These are phyloP conservation scores for Graphiopsis chlorocephala DNA, from an alignment of 2,329 filamentous ascomycete species.

Conservation along the genomic window DNA sequence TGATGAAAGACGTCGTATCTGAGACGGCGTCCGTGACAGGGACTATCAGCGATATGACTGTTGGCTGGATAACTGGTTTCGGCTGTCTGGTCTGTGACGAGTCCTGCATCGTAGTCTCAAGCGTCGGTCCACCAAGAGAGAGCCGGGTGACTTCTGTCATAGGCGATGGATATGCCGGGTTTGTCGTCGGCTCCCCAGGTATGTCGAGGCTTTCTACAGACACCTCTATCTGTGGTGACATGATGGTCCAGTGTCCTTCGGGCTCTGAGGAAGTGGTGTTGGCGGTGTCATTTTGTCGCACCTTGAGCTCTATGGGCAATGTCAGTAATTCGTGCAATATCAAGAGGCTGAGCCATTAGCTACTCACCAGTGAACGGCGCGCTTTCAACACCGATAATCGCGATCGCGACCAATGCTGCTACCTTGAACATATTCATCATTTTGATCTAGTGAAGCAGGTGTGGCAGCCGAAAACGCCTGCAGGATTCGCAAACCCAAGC, in stretches of 20 bases:
- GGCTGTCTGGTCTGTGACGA: neutral
- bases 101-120: neutral
- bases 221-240: neutral
- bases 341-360: neutral
- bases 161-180: neutral
- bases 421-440: neutral
- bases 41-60: neutral
- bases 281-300: slow-evolving; percentile 8
- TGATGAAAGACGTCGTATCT: neutral
- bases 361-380: slow-evolving; percentile 2
- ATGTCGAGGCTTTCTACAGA: neutral
- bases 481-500: slow-evolving; percentile 1
- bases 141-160: slow-evolving; percentile 1
- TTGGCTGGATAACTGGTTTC: neutral
- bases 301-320: neutral
- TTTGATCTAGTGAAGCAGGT: neutral
- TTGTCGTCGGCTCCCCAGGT: neutral
- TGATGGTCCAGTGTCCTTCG: neutral
- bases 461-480: neutral
- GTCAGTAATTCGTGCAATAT: neutral
- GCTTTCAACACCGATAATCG: neutral
- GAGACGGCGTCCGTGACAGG: neutral
- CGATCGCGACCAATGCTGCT: neutral
- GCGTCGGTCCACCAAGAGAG: neutral
- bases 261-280: neutral